A percentile compares a stretch with the other conserved stretches of the same genome.
Evolutionary conservation across 176 grass and related monocot genomes (phyloP).

Genomic region (Lolium multiflorum): DNA sequence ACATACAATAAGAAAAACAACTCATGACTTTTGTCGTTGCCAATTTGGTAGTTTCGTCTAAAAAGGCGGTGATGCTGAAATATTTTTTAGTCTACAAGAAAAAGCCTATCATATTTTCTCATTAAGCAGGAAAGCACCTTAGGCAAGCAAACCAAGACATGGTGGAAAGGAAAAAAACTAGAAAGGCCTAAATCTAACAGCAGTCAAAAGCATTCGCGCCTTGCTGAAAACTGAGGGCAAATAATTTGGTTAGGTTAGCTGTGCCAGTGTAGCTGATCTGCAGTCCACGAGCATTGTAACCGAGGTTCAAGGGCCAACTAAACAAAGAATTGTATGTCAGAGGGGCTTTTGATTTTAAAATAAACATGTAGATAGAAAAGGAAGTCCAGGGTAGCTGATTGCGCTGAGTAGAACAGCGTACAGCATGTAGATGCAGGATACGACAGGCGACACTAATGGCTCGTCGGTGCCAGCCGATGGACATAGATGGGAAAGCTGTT

Average conservation of each 20-base stretch:
- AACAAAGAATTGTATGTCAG: not conserved
- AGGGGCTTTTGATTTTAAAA: not conserved
- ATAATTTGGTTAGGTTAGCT: not conserved
- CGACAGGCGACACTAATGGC: not conserved
- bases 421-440: not conserved
- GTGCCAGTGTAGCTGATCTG: not conserved
- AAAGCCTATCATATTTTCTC: not conserved
- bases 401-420: not conserved
- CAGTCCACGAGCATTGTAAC: not conserved
- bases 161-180: not conserved
- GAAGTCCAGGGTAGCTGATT: not conserved
- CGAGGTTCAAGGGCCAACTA: not conserved
- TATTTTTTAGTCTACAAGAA: not conserved
- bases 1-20: constrained; percentile 14
- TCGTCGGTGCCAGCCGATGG: not conserved
- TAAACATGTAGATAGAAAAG: not conserved
- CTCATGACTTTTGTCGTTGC: not conserved
- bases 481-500: not conserved
- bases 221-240: not conserved
- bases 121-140: not conserved
- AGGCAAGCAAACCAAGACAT: not conserved
- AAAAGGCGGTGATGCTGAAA: not conserved
- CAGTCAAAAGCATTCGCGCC: not conserved
- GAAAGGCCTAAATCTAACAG: not conserved
- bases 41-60: not conserved